A percentile compares a stretch with the other conserved stretches of the same genome.
These are phyloP conservation scores for Aspergillus sclerotioniger DNA, from an alignment of 495 filamentous ascomycete species.

Conservation along the genomic window DNA sequence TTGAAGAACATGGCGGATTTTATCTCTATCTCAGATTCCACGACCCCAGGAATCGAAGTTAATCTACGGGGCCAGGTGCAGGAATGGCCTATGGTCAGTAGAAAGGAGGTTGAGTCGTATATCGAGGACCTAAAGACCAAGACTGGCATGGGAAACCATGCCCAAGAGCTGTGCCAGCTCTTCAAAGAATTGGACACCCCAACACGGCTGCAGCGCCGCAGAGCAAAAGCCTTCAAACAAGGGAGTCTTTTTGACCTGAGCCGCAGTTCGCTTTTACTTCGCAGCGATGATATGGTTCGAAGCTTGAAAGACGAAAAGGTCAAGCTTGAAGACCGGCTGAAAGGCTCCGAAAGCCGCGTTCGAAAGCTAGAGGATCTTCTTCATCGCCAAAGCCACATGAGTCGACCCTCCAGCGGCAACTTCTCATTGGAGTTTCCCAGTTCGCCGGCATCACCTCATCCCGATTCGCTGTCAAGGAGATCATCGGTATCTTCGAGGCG, in stretches of 20 bases:
- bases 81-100: slow-evolving; percentile 66
- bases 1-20: slow-evolving; percentile 68
- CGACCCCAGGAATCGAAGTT: slow-evolving; percentile 76
- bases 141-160: slow-evolving; percentile 36
- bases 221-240: slow-evolving; percentile 90
- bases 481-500: slow-evolving; percentile 66
- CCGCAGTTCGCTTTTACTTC: slow-evolving; percentile 73
- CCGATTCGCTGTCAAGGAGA: slow-evolving; percentile 56
- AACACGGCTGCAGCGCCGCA: slow-evolving; percentile 70
- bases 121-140: slow-evolving; percentile 48
- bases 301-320: slow-evolving; percentile 74
- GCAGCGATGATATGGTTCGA: slow-evolving; percentile 76
- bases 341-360: slow-evolving; percentile 85
- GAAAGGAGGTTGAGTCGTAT: slow-evolving; percentile 57
- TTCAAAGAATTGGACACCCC: slow-evolving; percentile 62
- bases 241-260: slow-evolving; percentile 88
- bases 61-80: slow-evolving; percentile 79
- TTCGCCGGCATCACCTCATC: slow-evolving; percentile 51
- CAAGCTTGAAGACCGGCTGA: slow-evolving; percentile 76
- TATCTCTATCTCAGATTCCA: slow-evolving; percentile 57
- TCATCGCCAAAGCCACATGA: slow-evolving; percentile 76
- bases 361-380: slow-evolving; percentile 90
- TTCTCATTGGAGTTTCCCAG: slow-evolving; percentile 54
- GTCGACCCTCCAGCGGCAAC: slow-evolving; percentile 66
- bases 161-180: slow-evolving; percentile 65